Percentiles rank a stretch among this genome's conserved stretches.
Evolutionary conservation across 225 moss, liverwort and hornwort species (phyloP).

Genomic region (Rhytidiadelphus loreus): DNA sequence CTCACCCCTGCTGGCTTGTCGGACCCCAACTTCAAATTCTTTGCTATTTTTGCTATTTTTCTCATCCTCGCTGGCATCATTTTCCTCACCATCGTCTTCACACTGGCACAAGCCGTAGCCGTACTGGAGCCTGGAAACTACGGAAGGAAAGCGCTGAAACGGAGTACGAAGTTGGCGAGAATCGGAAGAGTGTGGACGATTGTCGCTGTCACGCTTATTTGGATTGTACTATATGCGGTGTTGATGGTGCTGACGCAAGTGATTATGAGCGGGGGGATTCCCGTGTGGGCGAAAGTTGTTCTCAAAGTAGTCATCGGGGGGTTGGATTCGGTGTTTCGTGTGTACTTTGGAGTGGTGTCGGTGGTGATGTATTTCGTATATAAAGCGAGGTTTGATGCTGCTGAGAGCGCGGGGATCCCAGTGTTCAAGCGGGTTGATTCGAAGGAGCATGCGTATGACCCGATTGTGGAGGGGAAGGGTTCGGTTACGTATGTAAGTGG

Average conservation of each 20-base stretch:
- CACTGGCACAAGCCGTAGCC: not conserved
- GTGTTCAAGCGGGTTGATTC: not conserved
- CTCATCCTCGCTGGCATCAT: accelerated
- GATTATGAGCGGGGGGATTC: not conserved
- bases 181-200: not conserved
- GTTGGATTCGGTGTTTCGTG: not conserved
- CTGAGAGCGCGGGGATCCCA: not conserved
- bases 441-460: not conserved
- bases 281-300: not conserved
- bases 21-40: no score
- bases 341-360: not conserved
- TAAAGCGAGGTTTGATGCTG: not conserved
- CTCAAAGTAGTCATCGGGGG: not conserved
- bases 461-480: not conserved
- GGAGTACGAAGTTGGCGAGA: not conserved
- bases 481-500: not conserved
- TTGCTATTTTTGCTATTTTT: not conserved
- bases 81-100: not conserved
- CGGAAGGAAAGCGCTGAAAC: not conserved
- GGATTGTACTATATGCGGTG: accelerated
- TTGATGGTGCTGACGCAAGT: accelerated
- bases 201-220: accelerated
- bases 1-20: not conserved
- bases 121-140: constrained; percentile 1
- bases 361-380: constrained; percentile 5